A percentile compares a stretch with the other conserved stretches of the same genome.
These are phyloP conservation scores for Wickerhamiella lipophila DNA, from an alignment of 805 yeast species.

Conservation along the genomic window DNA sequence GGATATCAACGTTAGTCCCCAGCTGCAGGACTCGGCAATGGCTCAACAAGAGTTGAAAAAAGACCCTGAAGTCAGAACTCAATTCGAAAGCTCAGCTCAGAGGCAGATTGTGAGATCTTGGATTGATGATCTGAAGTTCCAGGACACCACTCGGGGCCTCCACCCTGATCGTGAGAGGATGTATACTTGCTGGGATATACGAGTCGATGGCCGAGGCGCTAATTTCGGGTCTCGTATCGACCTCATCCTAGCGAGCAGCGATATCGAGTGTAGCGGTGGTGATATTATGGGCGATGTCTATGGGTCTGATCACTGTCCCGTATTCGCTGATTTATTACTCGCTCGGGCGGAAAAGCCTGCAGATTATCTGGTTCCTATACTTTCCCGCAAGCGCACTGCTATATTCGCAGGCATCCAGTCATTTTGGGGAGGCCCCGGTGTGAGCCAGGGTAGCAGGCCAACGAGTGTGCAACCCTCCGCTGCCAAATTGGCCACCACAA, in stretches of 20 bases:
- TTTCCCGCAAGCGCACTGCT: slow-evolving; percentile 6
- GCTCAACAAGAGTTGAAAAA: slow-evolving; percentile 37
- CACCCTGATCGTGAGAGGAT: slow-evolving; percentile 49
- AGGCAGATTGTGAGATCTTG: slow-evolving; percentile 38
- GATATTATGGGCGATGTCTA: slow-evolving; percentile 54
- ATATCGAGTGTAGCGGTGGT: slow-evolving; percentile 32
- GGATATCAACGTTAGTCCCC: slow-evolving; percentile 72
- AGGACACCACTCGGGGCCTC: slow-evolving; percentile 31
- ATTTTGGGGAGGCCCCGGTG: not conserved
- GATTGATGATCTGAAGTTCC: slow-evolving; percentile 28
- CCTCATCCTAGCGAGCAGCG: slow-evolving; percentile 43
- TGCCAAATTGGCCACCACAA: not conserved
- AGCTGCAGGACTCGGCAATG: slow-evolving; percentile 74
- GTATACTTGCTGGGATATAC: slow-evolving; percentile 89
- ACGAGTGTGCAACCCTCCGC: no score
- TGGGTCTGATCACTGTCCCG: slow-evolving; percentile 96
- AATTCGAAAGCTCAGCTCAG: slow-evolving; percentile 28
- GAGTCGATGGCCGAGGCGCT: slow-evolving; percentile 59
- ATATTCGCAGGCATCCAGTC: slow-evolving; percentile 7
- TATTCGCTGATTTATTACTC: slow-evolving; percentile 47
- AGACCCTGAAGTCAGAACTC: slow-evolving; percentile 18
- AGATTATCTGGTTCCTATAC: not conserved
- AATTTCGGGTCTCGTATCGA: slow-evolving; percentile 88
- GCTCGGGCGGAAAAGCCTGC: slow-evolving; percentile 8
- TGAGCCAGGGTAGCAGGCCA: no score